Evolutionary conservation across 768 basidiomycete species (phyloP), one percentile per base, ranked within the genome.

Genomic region (Leccinum olivaceopallidum): DNA sequence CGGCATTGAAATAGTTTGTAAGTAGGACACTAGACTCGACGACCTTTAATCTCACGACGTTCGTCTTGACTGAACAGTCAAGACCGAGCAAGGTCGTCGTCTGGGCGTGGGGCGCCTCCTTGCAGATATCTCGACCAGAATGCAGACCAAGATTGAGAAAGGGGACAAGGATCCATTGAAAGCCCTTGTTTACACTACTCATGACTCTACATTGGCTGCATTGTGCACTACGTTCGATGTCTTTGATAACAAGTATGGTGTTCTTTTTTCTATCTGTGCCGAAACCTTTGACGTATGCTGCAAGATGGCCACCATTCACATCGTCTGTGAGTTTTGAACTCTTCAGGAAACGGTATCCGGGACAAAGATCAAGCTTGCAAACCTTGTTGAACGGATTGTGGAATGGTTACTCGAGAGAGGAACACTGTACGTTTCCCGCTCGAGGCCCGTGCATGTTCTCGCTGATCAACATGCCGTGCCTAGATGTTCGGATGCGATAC

Each of bases 61-160:
- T 39, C 7, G 39, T 47, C 47, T 39, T 58, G 69, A 68, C 57
- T 65, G 60, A 61, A 60, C 59, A 88, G 90, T 92, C 72, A 84
- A 84, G 70, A 83, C 83, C 0, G 85, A 88, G 66, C 90, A 92
- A 77, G 88, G 90, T 57, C 81, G 88, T 1, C 80, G 85, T 42
- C 76, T 94, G 5, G 90, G 88, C 1, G 87, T 92, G 88, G 92
- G 92, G 2, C 85, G 83, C 10, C 78, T 93, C 12, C 80, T 94
- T 4, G 77, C 80, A 8, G 88, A 90, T 53, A 69, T 93, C 44
- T 75, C 81, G n/a, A 67, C 70, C 30, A 86, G 84, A 67, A 87
- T 93, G 83, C 78, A 85, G 58, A 70, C 72, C 49, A 89, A 90
- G 71, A 77, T 79, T 1, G 71, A 78, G 9, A 65, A 77, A 30